Base-by-base conservation (phyloP, 2,329 filamentous ascomycete genomes). In the Aschersonia sp. region DNA sequence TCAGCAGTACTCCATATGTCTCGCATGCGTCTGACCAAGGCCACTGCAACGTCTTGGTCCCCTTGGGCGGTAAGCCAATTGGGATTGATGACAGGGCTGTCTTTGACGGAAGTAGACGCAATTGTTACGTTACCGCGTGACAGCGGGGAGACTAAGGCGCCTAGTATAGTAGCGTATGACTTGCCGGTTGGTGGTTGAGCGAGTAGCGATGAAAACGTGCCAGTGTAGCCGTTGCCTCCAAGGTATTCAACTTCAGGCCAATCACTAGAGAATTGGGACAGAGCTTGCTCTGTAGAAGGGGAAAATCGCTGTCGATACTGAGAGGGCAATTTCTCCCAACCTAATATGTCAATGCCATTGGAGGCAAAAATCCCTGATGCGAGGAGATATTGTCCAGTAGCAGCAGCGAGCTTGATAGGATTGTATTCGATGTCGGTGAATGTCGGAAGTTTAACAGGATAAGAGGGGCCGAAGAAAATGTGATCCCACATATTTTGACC, bases 91-190 rank as follows among this genome's bases (percentile, higher is more conserved):
- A 67, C 53, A 0, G 72, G 71, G 1, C 54, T 53, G 6, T 49
- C 51, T 22, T 63, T 58, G 2, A 58, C 60, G 41, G 61, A 55
- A 14, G 54, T 41, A 0, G 62, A 66, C 0, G 46, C 45, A 22
- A 73, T 61, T 0, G 62, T 66, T 4, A 73, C 55, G 45, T 57
- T 70, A 12, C 70, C 71, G 1, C 66, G 62, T 1, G 68, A 71
- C 0, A 52, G 43, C 12, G 55, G 53, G 8, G 50, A 48, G 3
- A 52, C 48, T 2, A 62, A 53, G 2, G 67, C 66, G 0, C 66
- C 60, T 7, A 50, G 32, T 1, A 52, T 45, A 3, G 46, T 46
- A 9, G 54, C 52, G 43, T 53, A 54, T 10, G 22, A 32, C 42
- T 43, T 43, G 22, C 42, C 42, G 30, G 22, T 43, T n/a, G 30